These are phyloP conservation scores for Lathyrus oleraceus DNA, from an alignment of 306 rosid genomes.

Conservation along the genomic window DNA sequence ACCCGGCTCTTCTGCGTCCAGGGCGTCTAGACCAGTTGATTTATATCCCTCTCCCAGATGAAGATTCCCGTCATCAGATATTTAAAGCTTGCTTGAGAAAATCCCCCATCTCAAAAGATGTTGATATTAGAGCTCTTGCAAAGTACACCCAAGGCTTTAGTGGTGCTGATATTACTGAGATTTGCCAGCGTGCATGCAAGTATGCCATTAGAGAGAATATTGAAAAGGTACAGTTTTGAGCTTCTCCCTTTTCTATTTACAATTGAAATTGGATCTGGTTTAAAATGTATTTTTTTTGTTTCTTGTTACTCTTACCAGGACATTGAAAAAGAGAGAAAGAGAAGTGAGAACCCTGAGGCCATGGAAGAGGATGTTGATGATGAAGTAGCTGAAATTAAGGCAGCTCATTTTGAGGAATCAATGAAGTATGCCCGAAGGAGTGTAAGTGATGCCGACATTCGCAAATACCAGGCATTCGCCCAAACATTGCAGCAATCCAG, in stretches of 20 bases:
- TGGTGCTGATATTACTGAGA: conserved; percentile 97
- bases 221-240: conserved; percentile 67
- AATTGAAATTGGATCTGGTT: neutral
- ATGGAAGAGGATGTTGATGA: conserved; percentile 96
- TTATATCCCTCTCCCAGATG: conserved; percentile 96
- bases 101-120: conserved; percentile 86
- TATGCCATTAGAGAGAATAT: conserved; percentile 97
- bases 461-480: conserved; percentile 96
- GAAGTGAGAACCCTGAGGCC: conserved; percentile 84
- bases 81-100: conserved; percentile 94
- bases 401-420: conserved; percentile 95
- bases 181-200: conserved; percentile 95
- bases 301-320: conserved; percentile 52
- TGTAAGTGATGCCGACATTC: conserved; percentile 96
- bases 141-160: conserved; percentile 97
- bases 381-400: conserved; percentile 86
- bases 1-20: conserved; percentile 95
- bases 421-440: conserved; percentile 97
- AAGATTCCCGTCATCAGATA: conserved; percentile 84
- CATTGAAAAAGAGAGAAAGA: conserved; percentile 87
- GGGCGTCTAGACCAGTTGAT: conserved; percentile 98
- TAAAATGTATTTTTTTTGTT: neutral
- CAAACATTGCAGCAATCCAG: conserved; percentile 98
- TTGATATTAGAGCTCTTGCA: conserved; percentile 89
- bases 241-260: neutral